Percentiles rank a stretch among this genome's conserved stretches.
These are phyloP conservation scores for Rhodotorula sp. DNA, from an alignment of 1,284 basidiomycete species.

Conservation along the genomic window DNA sequence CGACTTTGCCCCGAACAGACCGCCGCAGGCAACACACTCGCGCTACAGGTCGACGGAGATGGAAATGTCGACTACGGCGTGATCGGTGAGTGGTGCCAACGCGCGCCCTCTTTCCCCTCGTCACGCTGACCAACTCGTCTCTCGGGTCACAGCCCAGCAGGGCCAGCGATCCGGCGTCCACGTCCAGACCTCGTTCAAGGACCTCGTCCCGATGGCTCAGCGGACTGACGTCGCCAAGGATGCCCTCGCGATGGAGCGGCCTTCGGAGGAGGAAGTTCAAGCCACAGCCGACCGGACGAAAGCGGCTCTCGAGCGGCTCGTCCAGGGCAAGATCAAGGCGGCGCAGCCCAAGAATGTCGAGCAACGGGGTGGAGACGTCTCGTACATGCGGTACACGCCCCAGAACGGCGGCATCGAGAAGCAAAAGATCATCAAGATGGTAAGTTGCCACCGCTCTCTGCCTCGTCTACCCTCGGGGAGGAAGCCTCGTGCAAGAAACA, in stretches of 20 bases:
- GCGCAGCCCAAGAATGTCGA: constrained; percentile 67
- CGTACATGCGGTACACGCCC: constrained; percentile 95
- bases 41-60: constrained; percentile 92
- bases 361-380: constrained; percentile 39
- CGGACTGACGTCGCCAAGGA: constrained; percentile 79
- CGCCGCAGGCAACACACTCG: constrained; percentile 85
- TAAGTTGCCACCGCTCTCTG: constrained; percentile 46
- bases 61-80: constrained; percentile 91
- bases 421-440: constrained; percentile 99
- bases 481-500: too few species aligned
- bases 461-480: too few species aligned
- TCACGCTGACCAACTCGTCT: background rate
- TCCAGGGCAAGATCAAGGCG: constrained; percentile 93
- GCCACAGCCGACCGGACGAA: constrained; percentile 86
- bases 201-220: constrained; percentile 88
- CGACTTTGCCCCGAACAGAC: constrained; percentile 56
- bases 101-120: background rate
- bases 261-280: constrained; percentile 85
- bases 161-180: constrained; percentile 81
- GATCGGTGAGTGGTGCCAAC: constrained; percentile 19
- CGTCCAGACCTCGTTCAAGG: constrained; percentile 94
- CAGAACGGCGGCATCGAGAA: constrained; percentile 75
- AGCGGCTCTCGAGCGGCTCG: constrained; percentile 86
- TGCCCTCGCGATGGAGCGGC: constrained; percentile 77
- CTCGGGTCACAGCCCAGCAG: constrained; percentile 64